Percentiles rank a stretch among this genome's conserved stretches.
These are phyloP conservation scores for Colletotrichum caudatum DNA, from an alignment of 2,329 filamentous ascomycete species.

Conservation along the genomic window DNA sequence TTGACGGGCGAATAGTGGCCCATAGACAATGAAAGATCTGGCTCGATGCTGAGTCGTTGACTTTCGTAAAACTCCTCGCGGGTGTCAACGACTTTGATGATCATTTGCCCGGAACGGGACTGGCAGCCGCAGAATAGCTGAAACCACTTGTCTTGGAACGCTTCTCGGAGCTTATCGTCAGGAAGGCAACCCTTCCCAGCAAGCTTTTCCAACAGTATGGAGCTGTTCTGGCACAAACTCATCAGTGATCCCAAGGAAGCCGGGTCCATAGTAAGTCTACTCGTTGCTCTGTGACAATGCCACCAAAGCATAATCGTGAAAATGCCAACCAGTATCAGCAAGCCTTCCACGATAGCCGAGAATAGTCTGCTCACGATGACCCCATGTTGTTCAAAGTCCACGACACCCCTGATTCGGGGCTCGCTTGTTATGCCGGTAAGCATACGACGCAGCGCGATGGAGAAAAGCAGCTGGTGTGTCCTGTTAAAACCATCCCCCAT, in stretches of 20 bases:
- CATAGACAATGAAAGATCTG: background rate
- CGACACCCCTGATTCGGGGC: background rate
- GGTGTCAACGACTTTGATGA: conserved; percentile 25
- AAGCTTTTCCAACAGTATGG: conserved; percentile 25
- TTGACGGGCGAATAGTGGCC: conserved; percentile 37
- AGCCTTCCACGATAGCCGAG: conserved; percentile 47
- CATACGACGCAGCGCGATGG: conserved; percentile 42
- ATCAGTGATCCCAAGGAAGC: conserved; percentile 47
- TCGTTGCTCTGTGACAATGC: conserved; percentile 27
- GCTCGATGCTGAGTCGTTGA: background rate
- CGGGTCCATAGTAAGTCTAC: conserved; percentile 46
- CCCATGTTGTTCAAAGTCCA: conserved; percentile 44
- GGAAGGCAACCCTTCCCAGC: conserved; percentile 25
- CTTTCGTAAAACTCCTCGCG: background rate
- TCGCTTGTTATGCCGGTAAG: background rate
- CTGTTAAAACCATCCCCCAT: conserved; percentile 41
- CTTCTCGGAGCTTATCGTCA: conserved; percentile 15
- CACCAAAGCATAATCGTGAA: conserved; percentile 11
- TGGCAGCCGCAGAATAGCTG: conserved; percentile 22
- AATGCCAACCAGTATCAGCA: conserved; percentile 42
- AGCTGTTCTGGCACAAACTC: conserved; percentile 39
- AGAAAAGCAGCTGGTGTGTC: conserved; percentile 51
- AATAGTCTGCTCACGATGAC: conserved; percentile 51
- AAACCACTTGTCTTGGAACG: conserved; percentile 24
- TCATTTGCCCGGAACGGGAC: background rate